Percentiles rank a stretch among this genome's conserved stretches.
Evolutionary conservation across 306 rosid genomes (phyloP).

Genomic region (Potentilla sterilis): DNA sequence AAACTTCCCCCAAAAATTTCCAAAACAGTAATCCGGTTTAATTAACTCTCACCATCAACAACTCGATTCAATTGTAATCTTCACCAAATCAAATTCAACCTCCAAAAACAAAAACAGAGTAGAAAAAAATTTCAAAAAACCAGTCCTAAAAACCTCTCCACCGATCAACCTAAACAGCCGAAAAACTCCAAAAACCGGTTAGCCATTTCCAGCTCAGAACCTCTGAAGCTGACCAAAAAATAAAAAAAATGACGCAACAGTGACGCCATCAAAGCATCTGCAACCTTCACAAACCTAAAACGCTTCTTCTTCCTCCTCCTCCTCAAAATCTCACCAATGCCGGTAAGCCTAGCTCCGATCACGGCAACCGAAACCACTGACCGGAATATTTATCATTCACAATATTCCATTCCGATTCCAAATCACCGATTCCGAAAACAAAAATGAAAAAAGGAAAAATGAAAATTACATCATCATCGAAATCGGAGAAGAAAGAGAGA

Average conservation of each 20-base stretch:
- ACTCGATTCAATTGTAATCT: not conserved
- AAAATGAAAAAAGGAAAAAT: not conserved
- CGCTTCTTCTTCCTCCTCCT: not conserved
- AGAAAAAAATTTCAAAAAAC: not conserved
- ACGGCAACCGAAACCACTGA: not conserved
- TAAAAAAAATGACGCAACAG: not conserved
- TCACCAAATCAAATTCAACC: not conserved
- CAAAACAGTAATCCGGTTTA: not conserved
- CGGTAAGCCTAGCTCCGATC: conserved; percentile 14
- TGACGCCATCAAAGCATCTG: not conserved
- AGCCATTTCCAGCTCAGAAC: not conserved
- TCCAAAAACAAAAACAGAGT: not conserved
- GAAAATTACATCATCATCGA: not conserved
- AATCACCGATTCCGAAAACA: not conserved
- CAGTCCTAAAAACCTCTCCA: not conserved
- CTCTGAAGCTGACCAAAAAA: not conserved
- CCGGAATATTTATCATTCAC: not conserved
- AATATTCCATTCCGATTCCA: too few relatives aligned
- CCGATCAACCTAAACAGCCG: not conserved
- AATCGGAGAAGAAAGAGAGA: not conserved
- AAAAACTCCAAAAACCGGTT: not conserved
- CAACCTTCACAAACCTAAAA: conserved; percentile 1
- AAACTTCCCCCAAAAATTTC: not conserved
- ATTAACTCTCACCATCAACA: not conserved
- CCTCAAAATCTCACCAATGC: conserved; percentile 5